These are phyloP conservation scores for Rhizophagus prolifer DNA, from an alignment of 192 early-diverging fungal genomes.

Conservation along the genomic window DNA sequence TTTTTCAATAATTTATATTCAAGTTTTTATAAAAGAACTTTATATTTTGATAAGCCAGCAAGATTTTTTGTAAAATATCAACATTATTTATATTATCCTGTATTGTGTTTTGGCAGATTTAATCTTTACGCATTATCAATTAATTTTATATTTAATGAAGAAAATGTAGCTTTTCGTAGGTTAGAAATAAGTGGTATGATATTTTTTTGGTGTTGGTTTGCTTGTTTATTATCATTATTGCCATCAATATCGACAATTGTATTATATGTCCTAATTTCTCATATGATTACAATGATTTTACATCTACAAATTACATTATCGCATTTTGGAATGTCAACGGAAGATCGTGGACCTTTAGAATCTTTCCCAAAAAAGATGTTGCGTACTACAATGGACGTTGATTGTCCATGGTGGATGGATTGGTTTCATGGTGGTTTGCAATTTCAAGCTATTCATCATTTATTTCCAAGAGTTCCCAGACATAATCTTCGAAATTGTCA, in stretches of 20 bases:
- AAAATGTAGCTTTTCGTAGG: slow-evolving; percentile 68
- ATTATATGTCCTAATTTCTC: slow-evolving; percentile 73
- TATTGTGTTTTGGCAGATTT: slow-evolving; percentile 90
- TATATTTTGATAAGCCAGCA: slow-evolving; percentile 78
- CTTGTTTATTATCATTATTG: slow-evolving; percentile 63
- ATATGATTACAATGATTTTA: slow-evolving; percentile 80
- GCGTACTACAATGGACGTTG: slow-evolving; percentile 94
- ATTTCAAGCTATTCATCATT: slow-evolving; percentile 94
- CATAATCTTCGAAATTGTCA: slow-evolving; percentile 78
- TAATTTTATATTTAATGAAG: slow-evolving; percentile 60
- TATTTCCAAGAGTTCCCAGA: slow-evolving; percentile 91
- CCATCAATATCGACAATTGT: slow-evolving; percentile 64
- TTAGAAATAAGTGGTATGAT: slow-evolving; percentile 75
- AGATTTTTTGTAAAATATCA: slow-evolving; percentile 78
- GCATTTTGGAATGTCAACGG: slow-evolving; percentile 93
- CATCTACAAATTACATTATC: slow-evolving; percentile 96
- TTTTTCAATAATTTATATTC: slow-evolving; percentile 86
- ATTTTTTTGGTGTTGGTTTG: slow-evolving; percentile 81
- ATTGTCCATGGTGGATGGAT: slow-evolving; percentile 90
- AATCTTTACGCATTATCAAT: slow-evolving; percentile 83
- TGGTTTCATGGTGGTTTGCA: slow-evolving; percentile 98
- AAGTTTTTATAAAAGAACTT: slow-evolving; percentile 79
- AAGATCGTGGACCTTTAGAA: slow-evolving; percentile 68
- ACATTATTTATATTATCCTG: slow-evolving; percentile 82
- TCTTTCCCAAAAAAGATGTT: slow-evolving; percentile 84